Base-by-base conservation (phyloP, 2,329 filamentous ascomycete species). In the Fusarium devonianum region DNA sequence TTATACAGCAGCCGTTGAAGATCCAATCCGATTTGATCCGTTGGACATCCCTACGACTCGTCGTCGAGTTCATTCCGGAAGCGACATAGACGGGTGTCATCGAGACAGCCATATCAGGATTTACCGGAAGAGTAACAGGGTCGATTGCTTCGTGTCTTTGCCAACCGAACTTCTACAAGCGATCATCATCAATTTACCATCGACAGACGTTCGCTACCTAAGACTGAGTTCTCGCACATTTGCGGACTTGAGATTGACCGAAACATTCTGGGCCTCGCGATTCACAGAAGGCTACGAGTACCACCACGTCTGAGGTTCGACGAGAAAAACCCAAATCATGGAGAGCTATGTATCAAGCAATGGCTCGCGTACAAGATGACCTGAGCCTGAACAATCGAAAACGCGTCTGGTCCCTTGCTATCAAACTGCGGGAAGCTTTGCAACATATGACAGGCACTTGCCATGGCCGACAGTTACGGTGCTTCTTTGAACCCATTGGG, bases 251-350 rank as follows among this genome's bases (percentile, higher is more conserved):
- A 34, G 14, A 13, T 35, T 52, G 5, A 33, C 52, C 11, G 52
- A 55, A 23, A 13, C 48, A 1, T 55, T 55, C n/a, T 55, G 52
- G 52, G 52, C 49, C 3, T 55, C 52, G 2, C 21, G 52, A 9
- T 55, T 55, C n/a, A 5, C 7, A 2, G 19, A 35, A 16, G 43
- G 43, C 0, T 25, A 40, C 5, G 52, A 55, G 11, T 55, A 32
- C 14, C 38, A 52, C 12, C 39, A 42, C 11, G 38, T 52, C 3
- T 47, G 39, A 51, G 13, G 38, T 30, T 9, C 29, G 29, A 5
- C 34, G 22, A 11, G 22, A 28, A 2, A 42, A 18, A 6, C 48
- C 43, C 3, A 14, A 19, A 2, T 47, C 44, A 5, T 55, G 52
- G 48, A 40, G 25, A 21, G 29, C 22, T 11, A 37, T 30, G 11